Base-by-base conservation (phyloP, 2,329 filamentous ascomycete species). In the Colletotrichum camelliae region DNA sequence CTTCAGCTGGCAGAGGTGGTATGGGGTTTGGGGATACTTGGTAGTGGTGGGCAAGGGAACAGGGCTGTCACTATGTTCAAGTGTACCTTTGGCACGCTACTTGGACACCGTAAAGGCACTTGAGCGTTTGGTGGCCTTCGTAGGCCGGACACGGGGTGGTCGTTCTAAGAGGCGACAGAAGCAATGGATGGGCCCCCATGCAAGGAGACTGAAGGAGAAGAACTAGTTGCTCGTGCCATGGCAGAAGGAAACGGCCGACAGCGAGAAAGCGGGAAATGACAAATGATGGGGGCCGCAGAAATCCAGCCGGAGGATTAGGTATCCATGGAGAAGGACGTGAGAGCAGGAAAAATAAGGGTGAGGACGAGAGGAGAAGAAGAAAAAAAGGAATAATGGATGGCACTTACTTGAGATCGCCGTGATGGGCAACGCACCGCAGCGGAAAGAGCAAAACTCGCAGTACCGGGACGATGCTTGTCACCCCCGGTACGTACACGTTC, bases 331-430 rank as follows among this genome's bases (percentile, higher is more conserved):
- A 35, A 64, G 52, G 33, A 57, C 27, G n/a, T 48, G 12, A 62
- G 43, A 13, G 57, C 35, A 61, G 64, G 64, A 55, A 27, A 33
- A 31, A 43, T 48, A 65, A 66, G 67, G 57, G 35, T 39, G 43
- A 39, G 64, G 67, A 65, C 61, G 37, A 62, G 65, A 52, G 60
- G 21, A 61, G 72, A 24, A 52, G 72, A 33, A 31, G 29, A 31
- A 31, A 72, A 72, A 75, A 77, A 75, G 72, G 13, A 72, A 77
- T 35, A 35, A 72, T 68, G 58, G 64, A 75, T 68, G 55, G 57
- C 16, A 52, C 72, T 72, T 24, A 69, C 72, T 68, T 58, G 61
- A 66, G 75, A 77, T 75, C 75, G 35, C 58, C 67, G 52, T 75
- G 75, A 75, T 69, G 72, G 61, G 67, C 72, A 43, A 39, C 27